Percentiles rank a stretch among this genome's conserved stretches.
phyloP scores from a whole-genome alignment of 306 rosid genomes.

The Fragaria iinumae region DNA sequence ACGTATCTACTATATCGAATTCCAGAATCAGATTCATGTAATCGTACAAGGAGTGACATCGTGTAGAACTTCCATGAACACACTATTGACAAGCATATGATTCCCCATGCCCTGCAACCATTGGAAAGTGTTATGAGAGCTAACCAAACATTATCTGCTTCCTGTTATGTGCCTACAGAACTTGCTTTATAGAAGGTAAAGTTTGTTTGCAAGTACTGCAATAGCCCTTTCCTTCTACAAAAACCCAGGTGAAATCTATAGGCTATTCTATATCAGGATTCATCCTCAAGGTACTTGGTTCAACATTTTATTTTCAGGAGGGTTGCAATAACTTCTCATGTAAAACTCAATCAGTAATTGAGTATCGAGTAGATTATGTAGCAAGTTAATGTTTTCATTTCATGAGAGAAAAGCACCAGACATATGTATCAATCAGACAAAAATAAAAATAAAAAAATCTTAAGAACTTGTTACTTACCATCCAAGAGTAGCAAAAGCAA shows the following conservation, averaged over 20 bases:
- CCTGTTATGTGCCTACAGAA: not conserved
- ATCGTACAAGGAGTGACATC: conserved; percentile 51
- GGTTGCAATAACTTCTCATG: not conserved
- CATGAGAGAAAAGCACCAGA: too few species aligned
- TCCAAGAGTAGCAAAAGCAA: conserved; percentile 60
- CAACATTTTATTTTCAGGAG: not conserved
- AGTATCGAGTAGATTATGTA: not conserved
- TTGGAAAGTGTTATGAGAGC: not conserved
- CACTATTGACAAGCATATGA: conserved; percentile 44
- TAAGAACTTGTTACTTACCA: conserved; percentile 41
- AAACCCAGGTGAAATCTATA: not conserved
- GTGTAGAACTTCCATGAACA: conserved; percentile 66
- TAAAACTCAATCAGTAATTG: not conserved
- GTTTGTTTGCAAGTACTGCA: not conserved
- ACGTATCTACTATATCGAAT: conserved; percentile 57
- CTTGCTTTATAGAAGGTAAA: not conserved
- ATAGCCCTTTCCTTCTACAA: not conserved
- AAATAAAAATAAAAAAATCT: not conserved
- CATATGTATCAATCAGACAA: not conserved
- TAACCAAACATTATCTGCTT: not conserved
- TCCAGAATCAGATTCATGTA: conserved; percentile 52
- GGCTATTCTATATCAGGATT: not conserved
- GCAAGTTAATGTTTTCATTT: not conserved
- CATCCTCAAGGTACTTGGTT: not conserved
- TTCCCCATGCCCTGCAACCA: conserved; percentile 59